Percentiles rank a stretch among this genome's conserved stretches.
These are phyloP conservation scores for Fonsecaea erecta DNA, from an alignment of 2,329 filamentous ascomycete genomes.

Conservation along the genomic window DNA sequence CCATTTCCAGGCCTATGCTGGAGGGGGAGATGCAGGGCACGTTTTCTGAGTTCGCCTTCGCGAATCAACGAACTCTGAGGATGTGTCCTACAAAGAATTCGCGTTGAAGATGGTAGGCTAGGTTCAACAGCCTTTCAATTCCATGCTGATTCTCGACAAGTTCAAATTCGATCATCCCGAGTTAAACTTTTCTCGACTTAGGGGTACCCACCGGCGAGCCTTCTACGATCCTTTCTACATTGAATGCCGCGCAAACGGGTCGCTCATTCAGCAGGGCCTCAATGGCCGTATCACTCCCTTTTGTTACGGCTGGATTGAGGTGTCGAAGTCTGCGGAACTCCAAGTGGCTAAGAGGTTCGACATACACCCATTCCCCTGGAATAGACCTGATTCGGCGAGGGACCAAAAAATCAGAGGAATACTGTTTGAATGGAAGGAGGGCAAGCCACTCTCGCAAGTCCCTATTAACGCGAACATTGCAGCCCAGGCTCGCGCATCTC, in stretches of 20 bases:
- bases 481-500: constrained; percentile 1
- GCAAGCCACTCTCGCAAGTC: not conserved
- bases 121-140: not conserved
- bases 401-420: constrained; percentile 10
- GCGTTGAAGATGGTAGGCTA: constrained; percentile 20
- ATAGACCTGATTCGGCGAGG: not conserved
- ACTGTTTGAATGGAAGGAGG: constrained; percentile 15
- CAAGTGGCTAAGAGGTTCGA: not conserved
- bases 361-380: constrained; percentile 11
- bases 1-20: constrained; percentile 9
- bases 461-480: constrained; percentile 9
- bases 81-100: too few species aligned
- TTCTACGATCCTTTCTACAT: constrained; percentile 25
- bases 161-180: constrained; percentile 20
- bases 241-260: constrained; percentile 21
- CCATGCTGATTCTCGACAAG: not conserved
- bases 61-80: too few species aligned
- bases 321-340: not conserved
- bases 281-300: constrained; percentile 11
- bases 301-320: constrained; percentile 18
- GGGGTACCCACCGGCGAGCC: constrained; percentile 5
- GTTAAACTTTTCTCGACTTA: not conserved
- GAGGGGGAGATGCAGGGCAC: constrained; percentile 6
- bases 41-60: constrained; percentile 15
- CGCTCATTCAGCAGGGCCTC: constrained; percentile 14